A percentile compares a stretch with the other conserved stretches of the same genome.
Conservation (phyloP, 1,139 yeast species). For the Lodderomyces jiufengensis region DNA sequence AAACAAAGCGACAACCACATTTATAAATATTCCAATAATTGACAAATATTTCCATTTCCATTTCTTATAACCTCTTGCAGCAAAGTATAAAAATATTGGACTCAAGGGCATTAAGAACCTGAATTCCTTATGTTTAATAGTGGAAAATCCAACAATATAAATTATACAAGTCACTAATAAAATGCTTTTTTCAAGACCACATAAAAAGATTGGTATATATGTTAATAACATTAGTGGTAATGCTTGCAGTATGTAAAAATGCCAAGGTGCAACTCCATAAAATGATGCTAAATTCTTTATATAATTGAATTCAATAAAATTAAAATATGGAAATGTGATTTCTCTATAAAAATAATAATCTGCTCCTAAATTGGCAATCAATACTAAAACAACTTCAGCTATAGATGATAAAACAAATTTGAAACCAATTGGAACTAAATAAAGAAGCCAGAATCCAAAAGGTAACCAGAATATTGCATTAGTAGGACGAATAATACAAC, state of each 20-base stretch:
- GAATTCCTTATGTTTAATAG: conserved; percentile 81
- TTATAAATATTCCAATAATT: conserved; percentile 25
- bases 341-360: conserved; percentile 63
- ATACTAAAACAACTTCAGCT: conserved; percentile 19
- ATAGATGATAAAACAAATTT: conserved; percentile 15
- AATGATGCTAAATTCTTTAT: conserved; percentile 70
- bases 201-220: conserved; percentile 53
- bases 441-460: conserved; percentile 42
- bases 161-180: conserved; percentile 80
- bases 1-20: conserved; percentile 46
- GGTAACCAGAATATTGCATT: conserved; percentile 71
- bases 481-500: conserved; percentile 79
- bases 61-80: conserved; percentile 12
- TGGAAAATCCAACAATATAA: conserved; percentile 56
- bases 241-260: conserved; percentile 80
- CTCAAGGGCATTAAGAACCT: conserved; percentile 85
- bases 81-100: conserved; percentile 46
- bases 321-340: conserved; percentile 59
- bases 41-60: conserved; percentile 4
- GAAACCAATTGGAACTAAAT: conserved; percentile 2
- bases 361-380: conserved; percentile 34
- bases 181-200: conserved; percentile 47
- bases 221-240: conserved; percentile 71
- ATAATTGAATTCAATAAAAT: conserved; percentile 75
- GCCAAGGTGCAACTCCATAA: conserved; percentile 85